Evolutionary conservation across 2,329 filamentous ascomycete genomes (phyloP), one percentile per base, ranked within the genome.

Genomic region (Claviceps maximensis): DNA sequence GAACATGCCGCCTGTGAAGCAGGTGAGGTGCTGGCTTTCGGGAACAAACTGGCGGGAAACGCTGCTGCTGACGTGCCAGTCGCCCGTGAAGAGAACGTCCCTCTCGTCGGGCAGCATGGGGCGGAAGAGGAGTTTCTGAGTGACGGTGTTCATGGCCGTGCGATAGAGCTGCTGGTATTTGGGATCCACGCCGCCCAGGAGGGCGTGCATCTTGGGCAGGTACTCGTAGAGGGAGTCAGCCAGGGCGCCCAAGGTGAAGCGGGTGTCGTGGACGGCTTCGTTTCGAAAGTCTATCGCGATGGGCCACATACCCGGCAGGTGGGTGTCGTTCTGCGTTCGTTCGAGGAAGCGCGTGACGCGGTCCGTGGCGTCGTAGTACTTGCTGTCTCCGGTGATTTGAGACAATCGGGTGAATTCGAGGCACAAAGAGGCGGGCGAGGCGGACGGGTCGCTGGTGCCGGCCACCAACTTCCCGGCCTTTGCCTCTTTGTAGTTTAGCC

Each of bases 301-400:
- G 1, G 87, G 86, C 85, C 86, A 93, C 72, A 93, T 76, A 2
- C 88, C 87, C 0, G 87, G 87, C 6, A 91, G 66, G n/a, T 70
- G 72, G 0, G 87, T 89, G 4, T 73, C 66, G 60, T 82, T 80
- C 67, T 93, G 87, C 51, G 79, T 78, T 41, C 74, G 71, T 51
- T 84, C 76, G n/a, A 94, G 74, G 23, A 83, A 77, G 54, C 84
- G 76, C 9, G 84, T 87, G 48, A 94, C 80, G 10, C 86, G 78
- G 54, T 84, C 82, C 53, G 89, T 77, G 1, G 86, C 87, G 63
- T 90, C 87, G 63, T 84, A 89, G 67, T 86, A 91, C 63, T 84
- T 88, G 50, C 76, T 67, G 55, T 89, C 75, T 38, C 80, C 80
- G 0, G 86, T 88, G 33, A 90, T 69, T 65, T 89, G 86, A 8